Conservation (phyloP, 2,329 filamentous ascomycete genomes). For the Uncinocarpus reesii region DNA sequence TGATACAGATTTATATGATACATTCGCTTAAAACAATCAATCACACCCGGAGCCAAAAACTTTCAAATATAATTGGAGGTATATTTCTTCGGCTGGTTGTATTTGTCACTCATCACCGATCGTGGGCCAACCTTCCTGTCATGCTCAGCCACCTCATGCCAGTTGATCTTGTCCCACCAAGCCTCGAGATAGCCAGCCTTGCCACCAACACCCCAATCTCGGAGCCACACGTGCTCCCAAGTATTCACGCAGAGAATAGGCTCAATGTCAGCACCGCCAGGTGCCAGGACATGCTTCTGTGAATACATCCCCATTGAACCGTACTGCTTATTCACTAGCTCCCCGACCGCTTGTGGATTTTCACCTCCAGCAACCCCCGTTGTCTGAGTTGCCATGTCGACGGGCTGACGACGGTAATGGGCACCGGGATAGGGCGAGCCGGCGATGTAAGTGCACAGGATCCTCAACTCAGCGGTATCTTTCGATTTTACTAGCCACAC, state of each 20-base stretch:
- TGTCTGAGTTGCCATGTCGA: constrained; percentile 38
- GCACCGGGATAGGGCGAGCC: constrained; percentile 79
- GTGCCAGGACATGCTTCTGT: constrained; percentile 27
- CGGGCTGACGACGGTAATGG: constrained; percentile 60
- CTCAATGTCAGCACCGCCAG: constrained; percentile 45
- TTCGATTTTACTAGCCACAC: constrained; percentile 74
- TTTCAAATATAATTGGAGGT: not conserved
- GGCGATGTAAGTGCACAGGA: constrained; percentile 83
- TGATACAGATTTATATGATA: constrained; percentile 11
- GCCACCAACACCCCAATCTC: constrained; percentile 65
- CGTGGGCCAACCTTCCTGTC: constrained; percentile 19
- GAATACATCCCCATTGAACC: constrained; percentile 22
- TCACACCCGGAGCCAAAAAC: not conserved
- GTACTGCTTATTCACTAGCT: constrained; percentile 16
- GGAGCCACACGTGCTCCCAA: constrained; percentile 89
- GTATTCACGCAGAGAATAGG: constrained; percentile 87
- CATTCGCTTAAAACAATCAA: constrained; percentile 8
- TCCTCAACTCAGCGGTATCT: constrained; percentile 44
- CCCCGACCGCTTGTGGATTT: constrained; percentile 13
- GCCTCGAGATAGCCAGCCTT: constrained; percentile 65
- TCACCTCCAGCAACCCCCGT: constrained; percentile 19
- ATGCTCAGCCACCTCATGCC: constrained; percentile 56
- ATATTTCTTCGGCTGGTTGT: not conserved
- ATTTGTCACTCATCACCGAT: constrained; percentile 1
- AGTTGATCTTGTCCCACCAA: constrained; percentile 87